phyloP scores from a whole-genome alignment of 805 yeast species.

The Nakazawaea anatomiae region DNA sequence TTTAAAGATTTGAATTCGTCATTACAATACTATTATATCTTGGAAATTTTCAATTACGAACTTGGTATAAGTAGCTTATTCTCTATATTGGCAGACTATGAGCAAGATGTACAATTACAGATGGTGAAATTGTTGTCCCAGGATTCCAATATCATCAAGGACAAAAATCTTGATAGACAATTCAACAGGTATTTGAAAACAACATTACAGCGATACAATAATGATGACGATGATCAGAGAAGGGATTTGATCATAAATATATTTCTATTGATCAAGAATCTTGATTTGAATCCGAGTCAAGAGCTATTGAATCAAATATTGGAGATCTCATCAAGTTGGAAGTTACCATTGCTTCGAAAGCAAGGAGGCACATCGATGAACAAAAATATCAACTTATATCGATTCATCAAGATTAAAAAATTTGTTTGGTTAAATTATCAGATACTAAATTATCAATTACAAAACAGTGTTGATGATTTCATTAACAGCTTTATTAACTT shows the following conservation, averaged over 20 bases:
- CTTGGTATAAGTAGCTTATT: conserved; percentile 4
- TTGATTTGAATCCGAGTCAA: not conserved
- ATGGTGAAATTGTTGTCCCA: conserved; percentile 4
- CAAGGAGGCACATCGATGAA: not conserved
- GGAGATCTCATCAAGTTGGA: not conserved
- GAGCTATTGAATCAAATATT: not conserved
- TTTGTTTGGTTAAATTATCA: conserved; percentile 7
- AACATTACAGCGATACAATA: not conserved
- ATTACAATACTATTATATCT: conserved; percentile 5
- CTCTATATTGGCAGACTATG: not conserved
- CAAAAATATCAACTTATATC: not conserved
- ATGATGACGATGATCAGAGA: not conserved
- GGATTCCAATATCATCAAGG: not conserved
- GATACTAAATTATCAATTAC: conserved; percentile 3
- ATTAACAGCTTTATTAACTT: conserved; percentile 5
- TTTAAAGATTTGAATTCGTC: not conserved
- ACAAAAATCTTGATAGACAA: not conserved
- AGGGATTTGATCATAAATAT: conserved; percentile 1
- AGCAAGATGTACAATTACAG: not conserved
- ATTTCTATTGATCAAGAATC: not conserved
- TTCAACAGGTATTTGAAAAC: conserved; percentile 5
- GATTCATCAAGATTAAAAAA: conserved; percentile 5
- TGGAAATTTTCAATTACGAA: conserved; percentile 7
- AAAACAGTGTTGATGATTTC: conserved; percentile 2
- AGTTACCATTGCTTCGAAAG: not conserved